phyloP scores from a whole-genome alignment of 805 yeast genomes.

The Sugiyamaella qingdaonensis region DNA sequence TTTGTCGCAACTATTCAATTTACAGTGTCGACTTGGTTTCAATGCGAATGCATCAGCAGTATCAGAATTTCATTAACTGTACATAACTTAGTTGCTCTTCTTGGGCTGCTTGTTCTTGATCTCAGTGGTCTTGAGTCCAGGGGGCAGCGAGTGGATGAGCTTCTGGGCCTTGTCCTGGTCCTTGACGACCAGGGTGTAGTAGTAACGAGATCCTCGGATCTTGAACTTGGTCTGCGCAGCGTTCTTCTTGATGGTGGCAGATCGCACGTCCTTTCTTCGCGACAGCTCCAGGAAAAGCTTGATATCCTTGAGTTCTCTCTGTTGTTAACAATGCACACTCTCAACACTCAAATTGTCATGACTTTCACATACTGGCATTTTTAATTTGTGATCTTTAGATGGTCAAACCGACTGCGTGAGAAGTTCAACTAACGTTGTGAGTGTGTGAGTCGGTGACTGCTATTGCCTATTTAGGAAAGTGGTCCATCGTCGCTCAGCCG shows the following conservation, averaged over 20 bases:
- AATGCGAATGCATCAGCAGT: background rate
- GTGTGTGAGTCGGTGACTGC: constrained; percentile 4
- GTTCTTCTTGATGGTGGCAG: constrained; percentile 94
- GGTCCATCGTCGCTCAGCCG: background rate
- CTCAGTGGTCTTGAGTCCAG: constrained; percentile 40
- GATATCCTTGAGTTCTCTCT: constrained; percentile 88
- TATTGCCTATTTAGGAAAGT: constrained; percentile 1
- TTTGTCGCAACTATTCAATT: no score
- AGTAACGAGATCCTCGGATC: constrained; percentile 92
- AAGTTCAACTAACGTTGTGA: background rate
- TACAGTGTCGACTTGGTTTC: no score
- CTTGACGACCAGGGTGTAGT: constrained; percentile 92
- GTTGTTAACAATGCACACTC: constrained; percentile 9
- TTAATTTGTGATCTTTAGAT: constrained; percentile 4
- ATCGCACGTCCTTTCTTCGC: constrained; percentile 79
- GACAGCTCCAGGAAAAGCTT: constrained; percentile 94
- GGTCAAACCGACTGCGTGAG: background rate
- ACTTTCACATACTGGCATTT: constrained; percentile 15
- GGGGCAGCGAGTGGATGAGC: constrained; percentile 96
- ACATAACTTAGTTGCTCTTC: constrained; percentile 18
- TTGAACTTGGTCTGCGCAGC: constrained; percentile 97
- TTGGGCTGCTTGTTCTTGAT: constrained; percentile 27
- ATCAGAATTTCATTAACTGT: constrained; percentile 1
- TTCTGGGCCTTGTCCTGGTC: constrained; percentile 97
- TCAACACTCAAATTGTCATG: background rate